Evolutionary conservation across 176 grass and related monocot genomes (phyloP).

Genomic region (Zoysia pacifica): DNA sequence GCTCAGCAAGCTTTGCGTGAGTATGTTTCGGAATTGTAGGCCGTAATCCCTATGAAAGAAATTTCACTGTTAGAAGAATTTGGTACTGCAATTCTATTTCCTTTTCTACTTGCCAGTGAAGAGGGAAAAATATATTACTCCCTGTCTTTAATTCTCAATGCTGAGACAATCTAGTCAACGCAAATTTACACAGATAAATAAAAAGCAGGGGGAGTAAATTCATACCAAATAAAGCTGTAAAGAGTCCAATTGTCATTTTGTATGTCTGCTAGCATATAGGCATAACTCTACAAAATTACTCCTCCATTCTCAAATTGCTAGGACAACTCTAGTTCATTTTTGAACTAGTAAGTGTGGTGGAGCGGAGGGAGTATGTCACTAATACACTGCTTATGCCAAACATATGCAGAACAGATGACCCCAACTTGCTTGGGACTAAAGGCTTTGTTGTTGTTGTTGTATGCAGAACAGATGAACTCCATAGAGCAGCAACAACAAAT

Average conservation of each 20-base stretch:
- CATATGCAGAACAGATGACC: neutral
- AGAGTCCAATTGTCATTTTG: neutral
- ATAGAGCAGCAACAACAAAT: conserved; percentile 14
- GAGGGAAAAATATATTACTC: neutral
- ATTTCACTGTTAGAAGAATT: conserved; percentile 4
- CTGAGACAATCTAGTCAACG: neutral
- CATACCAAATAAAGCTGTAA: conserved; percentile 2
- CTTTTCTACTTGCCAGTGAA: neutral
- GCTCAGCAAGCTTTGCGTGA: conserved; percentile 66
- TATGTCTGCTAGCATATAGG: neutral
- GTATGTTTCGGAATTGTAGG: conserved; percentile 86
- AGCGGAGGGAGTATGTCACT: neutral
- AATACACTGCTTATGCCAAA: conserved; percentile 14
- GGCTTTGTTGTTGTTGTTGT: too few species aligned
- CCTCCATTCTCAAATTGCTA: too few species aligned
- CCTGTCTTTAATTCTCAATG: neutral
- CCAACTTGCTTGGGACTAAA: too few species aligned
- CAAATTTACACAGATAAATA: neutral
- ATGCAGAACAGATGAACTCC: neutral
- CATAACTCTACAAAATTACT: neutral
- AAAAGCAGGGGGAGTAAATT: neutral
- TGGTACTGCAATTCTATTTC: neutral
- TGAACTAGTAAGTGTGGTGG: too few species aligned
- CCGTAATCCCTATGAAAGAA: conserved; percentile 69
- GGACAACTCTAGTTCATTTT: too few species aligned